phyloP scores from a whole-genome alignment of 1,139 yeast species.

The Taphrina wiesneri region DNA sequence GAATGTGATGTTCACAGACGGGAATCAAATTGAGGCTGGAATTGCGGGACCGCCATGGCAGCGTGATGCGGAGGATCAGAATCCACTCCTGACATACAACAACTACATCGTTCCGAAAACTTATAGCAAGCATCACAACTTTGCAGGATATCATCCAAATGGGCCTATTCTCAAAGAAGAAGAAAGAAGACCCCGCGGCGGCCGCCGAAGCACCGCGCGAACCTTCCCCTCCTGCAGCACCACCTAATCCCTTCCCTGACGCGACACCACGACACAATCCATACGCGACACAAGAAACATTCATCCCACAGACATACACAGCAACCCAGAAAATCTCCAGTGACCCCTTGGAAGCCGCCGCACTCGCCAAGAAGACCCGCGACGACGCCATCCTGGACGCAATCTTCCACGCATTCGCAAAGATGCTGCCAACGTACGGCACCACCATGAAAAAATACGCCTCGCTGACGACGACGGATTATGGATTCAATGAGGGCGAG shows the following conservation, averaged over 20 bases:
- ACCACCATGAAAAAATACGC: conserved; percentile 20
- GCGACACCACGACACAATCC: conserved; percentile 6
- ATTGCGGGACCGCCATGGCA: no score
- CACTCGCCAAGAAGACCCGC: conserved; percentile 10
- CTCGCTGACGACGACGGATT: conserved; percentile 25
- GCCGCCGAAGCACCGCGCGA: neutral
- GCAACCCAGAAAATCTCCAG: neutral
- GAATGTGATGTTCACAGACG: no score
- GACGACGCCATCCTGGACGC: conserved; percentile 28
- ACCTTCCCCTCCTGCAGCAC: conserved; percentile 1
- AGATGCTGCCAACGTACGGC: conserved; percentile 27
- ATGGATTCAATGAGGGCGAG: conserved; percentile 30
- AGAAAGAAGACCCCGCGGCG: conserved; percentile 7
- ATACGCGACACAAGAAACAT: conserved; percentile 2
- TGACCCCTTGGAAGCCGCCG: conserved; percentile 28
- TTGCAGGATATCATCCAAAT: neutral
- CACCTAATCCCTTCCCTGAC: conserved; percentile 9
- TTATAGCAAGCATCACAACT: neutral
- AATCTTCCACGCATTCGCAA: conserved; percentile 24
- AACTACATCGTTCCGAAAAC: no score
- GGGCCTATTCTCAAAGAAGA: conserved; percentile 29
- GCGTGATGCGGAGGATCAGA: no score
- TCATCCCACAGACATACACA: conserved; percentile 5
- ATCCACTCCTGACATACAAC: no score
- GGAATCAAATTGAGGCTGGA: no score